phyloP scores from a whole-genome alignment of 768 basidiomycete species.

The Xerocomellus intermedius region DNA sequence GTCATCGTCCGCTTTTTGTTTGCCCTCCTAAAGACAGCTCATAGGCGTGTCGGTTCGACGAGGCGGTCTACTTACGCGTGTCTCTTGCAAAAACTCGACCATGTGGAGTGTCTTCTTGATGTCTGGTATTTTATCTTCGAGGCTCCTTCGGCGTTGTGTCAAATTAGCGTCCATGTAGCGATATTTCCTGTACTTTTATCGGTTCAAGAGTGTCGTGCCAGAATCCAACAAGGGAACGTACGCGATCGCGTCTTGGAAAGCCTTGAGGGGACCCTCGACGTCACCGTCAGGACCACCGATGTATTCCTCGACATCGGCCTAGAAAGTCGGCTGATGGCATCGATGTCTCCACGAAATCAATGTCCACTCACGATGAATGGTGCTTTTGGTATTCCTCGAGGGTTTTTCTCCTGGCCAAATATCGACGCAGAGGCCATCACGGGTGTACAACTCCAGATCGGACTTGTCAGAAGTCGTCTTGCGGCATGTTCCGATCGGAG shows the following conservation, averaged over 20 bases:
- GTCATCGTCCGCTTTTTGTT: constrained; percentile 37
- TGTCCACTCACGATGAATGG: constrained; percentile 80
- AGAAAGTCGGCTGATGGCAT: neutral
- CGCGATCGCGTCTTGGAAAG: constrained; percentile 93
- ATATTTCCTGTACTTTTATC: constrained; percentile 76
- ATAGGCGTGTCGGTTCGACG: neutral
- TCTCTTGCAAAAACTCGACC: constrained; percentile 76
- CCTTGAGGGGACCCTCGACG: constrained; percentile 73
- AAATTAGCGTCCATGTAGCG: constrained; percentile 94
- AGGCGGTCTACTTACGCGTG: constrained; percentile 50
- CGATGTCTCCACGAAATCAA: neutral
- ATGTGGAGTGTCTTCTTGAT: constrained; percentile 89
- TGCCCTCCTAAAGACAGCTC: constrained; percentile 51
- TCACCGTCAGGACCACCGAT: constrained; percentile 76
- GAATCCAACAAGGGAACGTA: constrained; percentile 41
- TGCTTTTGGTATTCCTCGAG: constrained; percentile 92
- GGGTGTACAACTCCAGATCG: neutral
- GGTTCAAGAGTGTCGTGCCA: constrained; percentile 14
- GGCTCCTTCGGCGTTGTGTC: constrained; percentile 67
- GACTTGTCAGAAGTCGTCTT: neutral
- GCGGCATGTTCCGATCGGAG: constrained; percentile 30
- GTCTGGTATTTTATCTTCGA: constrained; percentile 96
- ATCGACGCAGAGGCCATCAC: constrained; percentile 27
- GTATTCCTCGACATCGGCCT: constrained; percentile 89
- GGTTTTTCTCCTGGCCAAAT: constrained; percentile 60